Evolutionary conservation across 805 yeast species (phyloP).

Genomic region (Lachancea quebecensis): DNA sequence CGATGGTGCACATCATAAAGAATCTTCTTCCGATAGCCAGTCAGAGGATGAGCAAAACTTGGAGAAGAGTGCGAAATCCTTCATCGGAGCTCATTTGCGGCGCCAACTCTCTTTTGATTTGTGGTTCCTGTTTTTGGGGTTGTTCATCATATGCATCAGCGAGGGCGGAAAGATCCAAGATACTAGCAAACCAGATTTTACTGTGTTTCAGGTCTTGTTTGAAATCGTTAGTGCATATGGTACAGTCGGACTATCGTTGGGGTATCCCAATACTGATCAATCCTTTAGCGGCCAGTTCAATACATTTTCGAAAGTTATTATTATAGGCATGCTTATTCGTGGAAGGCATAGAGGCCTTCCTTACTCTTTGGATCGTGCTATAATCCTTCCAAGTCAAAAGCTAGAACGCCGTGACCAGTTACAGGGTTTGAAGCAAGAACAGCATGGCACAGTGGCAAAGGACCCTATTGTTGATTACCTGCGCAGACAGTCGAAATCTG

Average conservation of each 20-base stretch:
- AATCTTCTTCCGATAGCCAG: conserved; percentile 6
- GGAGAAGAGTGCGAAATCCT: conserved; percentile 41
- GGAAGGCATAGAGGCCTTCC: conserved; percentile 97
- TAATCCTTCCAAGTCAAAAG: conserved; percentile 70
- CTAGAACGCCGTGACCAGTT: conserved; percentile 54
- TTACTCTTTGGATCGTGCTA: conserved; percentile 87
- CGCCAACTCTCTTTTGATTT: conserved; percentile 88
- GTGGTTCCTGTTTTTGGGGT: conserved; percentile 86
- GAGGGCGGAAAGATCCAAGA: conserved; percentile 60
- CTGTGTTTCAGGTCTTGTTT: conserved; percentile 68
- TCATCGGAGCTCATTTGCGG: conserved; percentile 80
- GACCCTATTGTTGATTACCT: conserved; percentile 29
- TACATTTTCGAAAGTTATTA: conserved; percentile 69
- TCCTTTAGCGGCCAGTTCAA: conserved; percentile 72
- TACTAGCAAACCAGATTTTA: conserved; percentile 42
- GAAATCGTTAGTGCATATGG: conserved; percentile 95
- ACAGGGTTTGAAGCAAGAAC: conserved; percentile 34
- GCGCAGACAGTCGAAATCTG: conserved; percentile 15
- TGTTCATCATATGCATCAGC: conserved; percentile 79
- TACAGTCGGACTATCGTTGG: conserved; percentile 88
- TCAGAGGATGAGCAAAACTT: conserved; percentile 17
- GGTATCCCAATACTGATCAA: conserved; percentile 60
- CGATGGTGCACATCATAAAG: conserved; percentile 14
- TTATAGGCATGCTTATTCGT: conserved; percentile 84
- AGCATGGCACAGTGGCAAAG: conserved; percentile 5